Evolutionary conservation across 2,329 filamentous ascomycete species (phyloP).

Genomic region (Atkinsonella texensis): DNA sequence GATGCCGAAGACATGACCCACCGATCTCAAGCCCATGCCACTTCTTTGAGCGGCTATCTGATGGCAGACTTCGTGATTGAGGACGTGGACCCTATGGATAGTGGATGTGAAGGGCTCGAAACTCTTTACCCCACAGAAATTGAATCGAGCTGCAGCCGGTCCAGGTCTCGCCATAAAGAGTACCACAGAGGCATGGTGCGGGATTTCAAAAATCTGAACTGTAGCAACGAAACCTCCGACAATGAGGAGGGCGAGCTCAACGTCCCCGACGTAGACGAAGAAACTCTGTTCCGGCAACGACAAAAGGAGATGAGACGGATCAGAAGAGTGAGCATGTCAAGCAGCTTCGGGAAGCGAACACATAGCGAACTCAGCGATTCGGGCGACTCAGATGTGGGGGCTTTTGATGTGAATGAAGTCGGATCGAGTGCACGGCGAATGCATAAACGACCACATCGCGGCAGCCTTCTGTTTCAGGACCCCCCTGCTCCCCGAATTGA

Average conservation of each 20-base stretch:
- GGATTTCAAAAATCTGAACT: conserved; percentile 33
- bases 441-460: conserved; percentile 33
- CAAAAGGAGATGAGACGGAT: conserved; percentile 31
- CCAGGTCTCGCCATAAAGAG: conserved; percentile 25
- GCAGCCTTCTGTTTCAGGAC: conserved; percentile 36
- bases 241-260: conserved; percentile 22
- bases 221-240: conserved; percentile 26
- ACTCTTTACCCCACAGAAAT: conserved; percentile 33
- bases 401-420: conserved; percentile 28
- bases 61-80: conserved; percentile 29
- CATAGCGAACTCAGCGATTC: conserved; percentile 42
- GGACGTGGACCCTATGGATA: conserved; percentile 34
- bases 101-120: conserved; percentile 29
- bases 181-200: conserved; percentile 32
- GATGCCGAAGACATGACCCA: conserved; percentile 2
- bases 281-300: conserved; percentile 26
- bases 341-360: conserved; percentile 42
- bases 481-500: conserved; percentile 39
- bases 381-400: conserved; percentile 28
- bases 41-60: conserved; percentile 8
- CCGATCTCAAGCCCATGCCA: conserved; percentile 7
- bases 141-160: conserved; percentile 32
- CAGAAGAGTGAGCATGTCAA: conserved; percentile 37
- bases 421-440: conserved; percentile 37
- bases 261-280: conserved; percentile 19